Base-by-base conservation (phyloP, 192 early-diverging fungal species). In the Globomyces pollinis-pini region DNA sequence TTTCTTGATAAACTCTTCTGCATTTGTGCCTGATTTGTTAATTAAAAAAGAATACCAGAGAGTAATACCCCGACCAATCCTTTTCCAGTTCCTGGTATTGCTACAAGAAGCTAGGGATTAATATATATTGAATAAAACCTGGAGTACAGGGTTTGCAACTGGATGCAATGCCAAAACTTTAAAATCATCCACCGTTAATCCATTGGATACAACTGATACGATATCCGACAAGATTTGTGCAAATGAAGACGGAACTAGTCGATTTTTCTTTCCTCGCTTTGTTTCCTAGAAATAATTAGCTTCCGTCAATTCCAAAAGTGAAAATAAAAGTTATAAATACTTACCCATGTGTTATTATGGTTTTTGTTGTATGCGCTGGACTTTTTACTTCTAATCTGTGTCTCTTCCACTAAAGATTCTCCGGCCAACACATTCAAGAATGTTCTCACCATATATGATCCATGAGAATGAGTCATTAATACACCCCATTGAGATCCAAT, bases 101-200 rank as follows among this genome's bases (percentile, higher is more conserved):
- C 52, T 20, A 82, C 32, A n/a, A 75, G 64, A 43, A 36, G 13
- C 35, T 36, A 36, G 13, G n/a, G 5, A 36, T 36, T 13, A 36
- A 36, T 36, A 36, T 8, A 36, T 36, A 36, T 36, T 36, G n/a
- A n/a, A n/a, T n/a, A n/a, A n/a, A n/a, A 86, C 67, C 70, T 92
- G 90, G 49, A 93, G 68, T 0, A 91, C 87, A 1, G 88, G 88
- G 66, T 83, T 91, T 45, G 87, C 88, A 16, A 88, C 81, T 11
- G 76, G 71, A 57, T 90, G 76, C 3, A 77, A 71, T 6, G 83
- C 78, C 29, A 85, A 74, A 1, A 64, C 62, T 18, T 83, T 79
- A 15, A 87, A 61, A 31, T 79, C 74, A 21, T 74, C 69, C 5
- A 72, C 72, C 7, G 65, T 69, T 51, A 81, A 71, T 26, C 71